Evolutionary conservation across 345 rosid species (phyloP).

Genomic region (Hypericum androsaemum): DNA sequence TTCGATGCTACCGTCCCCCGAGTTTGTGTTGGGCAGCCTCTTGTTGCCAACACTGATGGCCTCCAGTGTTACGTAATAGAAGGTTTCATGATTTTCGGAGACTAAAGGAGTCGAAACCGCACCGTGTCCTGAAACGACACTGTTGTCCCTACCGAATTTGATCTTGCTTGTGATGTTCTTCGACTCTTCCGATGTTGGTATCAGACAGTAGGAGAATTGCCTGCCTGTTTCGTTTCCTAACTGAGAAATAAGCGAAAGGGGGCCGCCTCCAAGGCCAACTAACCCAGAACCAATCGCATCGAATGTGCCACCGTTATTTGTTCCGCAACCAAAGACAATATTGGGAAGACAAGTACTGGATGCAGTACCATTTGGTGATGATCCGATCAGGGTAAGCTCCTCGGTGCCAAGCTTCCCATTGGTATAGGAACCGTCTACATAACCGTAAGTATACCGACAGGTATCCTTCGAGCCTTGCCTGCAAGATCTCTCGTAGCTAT

Average conservation of each 20-base stretch:
- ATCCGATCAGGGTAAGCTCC: constrained; percentile 20
- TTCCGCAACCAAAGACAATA: constrained; percentile 46
- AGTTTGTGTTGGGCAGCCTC: constrained; percentile 22
- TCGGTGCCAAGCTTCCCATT: constrained; percentile 40
- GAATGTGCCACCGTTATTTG: constrained; percentile 31
- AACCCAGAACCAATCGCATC: constrained; percentile 42
- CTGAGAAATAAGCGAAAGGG: constrained; percentile 44
- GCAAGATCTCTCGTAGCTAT: constrained; percentile 14
- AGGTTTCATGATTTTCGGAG: constrained; percentile 21
- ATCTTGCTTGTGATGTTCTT: constrained; percentile 28
- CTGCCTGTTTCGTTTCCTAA: constrained; percentile 23
- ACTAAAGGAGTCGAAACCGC: constrained; percentile 35
- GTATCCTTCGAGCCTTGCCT: neutral
- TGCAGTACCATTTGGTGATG: too few relatives aligned
- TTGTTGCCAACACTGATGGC: constrained; percentile 43
- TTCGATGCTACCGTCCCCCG: neutral
- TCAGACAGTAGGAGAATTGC: constrained; percentile 52
- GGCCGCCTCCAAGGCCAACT: constrained; percentile 55
- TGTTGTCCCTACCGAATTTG: constrained; percentile 31
- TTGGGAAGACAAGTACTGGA: constrained; percentile 7
- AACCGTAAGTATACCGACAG: constrained; percentile 38
- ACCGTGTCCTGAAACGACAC: constrained; percentile 7
- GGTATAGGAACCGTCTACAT: constrained; percentile 33
- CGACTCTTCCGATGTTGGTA: constrained; percentile 18
- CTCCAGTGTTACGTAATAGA: constrained; percentile 41